Percentiles rank a stretch among this genome's conserved stretches.
Evolutionary conservation across 176 grass and related monocot species (phyloP).

Genomic region (Puya raimondii): DNA sequence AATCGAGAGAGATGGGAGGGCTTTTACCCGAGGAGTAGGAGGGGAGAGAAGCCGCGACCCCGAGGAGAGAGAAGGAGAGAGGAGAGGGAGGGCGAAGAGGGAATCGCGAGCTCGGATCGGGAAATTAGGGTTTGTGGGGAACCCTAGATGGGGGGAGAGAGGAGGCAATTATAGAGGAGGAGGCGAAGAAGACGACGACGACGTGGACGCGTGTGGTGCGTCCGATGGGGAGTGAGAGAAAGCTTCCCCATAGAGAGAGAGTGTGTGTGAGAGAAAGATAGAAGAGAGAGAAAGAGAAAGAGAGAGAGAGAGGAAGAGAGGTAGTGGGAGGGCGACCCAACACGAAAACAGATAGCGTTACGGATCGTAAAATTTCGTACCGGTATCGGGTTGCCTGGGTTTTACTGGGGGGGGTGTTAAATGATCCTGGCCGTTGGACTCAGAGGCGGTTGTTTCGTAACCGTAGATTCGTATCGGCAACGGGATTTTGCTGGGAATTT

Average conservation of each 20-base stretch:
- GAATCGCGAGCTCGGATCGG: neutral
- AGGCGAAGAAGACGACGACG: constrained; percentile 11
- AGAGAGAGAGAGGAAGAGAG: neutral
- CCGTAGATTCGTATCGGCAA: neutral
- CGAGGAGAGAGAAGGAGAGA: neutral
- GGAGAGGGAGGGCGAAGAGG: neutral
- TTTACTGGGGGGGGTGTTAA: neutral
- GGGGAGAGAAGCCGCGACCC: no score
- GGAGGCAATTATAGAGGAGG: neutral
- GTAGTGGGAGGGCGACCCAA: constrained; percentile 11
- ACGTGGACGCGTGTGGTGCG: constrained; percentile 1
- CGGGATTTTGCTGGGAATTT: neutral
- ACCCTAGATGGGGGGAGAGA: constrained; percentile 35
- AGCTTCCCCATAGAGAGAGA: neutral
- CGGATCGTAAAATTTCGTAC: neutral
- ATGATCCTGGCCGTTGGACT: neutral
- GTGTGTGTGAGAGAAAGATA: neutral
- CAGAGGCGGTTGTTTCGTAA: neutral
- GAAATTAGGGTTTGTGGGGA: constrained; percentile 19
- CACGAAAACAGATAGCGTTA: constrained; percentile 1
- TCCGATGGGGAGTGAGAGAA: neutral
- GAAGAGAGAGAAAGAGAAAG: neutral
- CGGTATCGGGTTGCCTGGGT: constrained; percentile 6
- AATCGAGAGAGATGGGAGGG: no score
- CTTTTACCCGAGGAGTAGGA: no score